These are phyloP conservation scores for Fusarium beomiforme DNA, from an alignment of 2,329 filamentous ascomycete species.

Conservation along the genomic window DNA sequence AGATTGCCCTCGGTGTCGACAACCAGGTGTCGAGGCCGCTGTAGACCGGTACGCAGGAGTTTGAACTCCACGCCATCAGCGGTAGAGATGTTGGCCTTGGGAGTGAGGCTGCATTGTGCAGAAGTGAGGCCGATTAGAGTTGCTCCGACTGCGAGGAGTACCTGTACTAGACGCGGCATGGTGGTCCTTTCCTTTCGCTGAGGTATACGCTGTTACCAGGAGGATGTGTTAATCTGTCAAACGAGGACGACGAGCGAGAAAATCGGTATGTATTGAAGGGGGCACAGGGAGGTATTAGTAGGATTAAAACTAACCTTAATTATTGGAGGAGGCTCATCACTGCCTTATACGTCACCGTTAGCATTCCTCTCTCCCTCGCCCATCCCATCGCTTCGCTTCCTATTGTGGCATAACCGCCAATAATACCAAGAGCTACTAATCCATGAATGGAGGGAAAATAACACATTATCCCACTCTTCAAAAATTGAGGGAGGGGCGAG, in stretches of 20 bases:
- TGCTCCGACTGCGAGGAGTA: background rate
- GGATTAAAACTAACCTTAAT: no score
- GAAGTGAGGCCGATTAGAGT: background rate
- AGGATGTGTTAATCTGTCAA: accelerated
- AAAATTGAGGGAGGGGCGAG: background rate
- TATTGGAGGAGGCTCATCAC: background rate
- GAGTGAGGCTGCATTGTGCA: background rate
- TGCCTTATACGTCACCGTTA: background rate
- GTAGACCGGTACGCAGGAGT: background rate
- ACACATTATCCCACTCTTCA: background rate
- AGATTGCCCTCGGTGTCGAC: conserved; percentile 6
- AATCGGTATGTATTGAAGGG: background rate
- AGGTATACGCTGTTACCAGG: background rate
- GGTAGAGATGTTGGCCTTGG: background rate
- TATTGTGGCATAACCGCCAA: no score
- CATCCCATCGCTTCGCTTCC: no score
- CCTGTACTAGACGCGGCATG: conserved; percentile 1
- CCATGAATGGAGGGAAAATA: background rate
- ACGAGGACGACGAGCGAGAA: no score
- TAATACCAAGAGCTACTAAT: no score
- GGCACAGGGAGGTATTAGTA: no score
- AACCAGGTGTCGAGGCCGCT: conserved; percentile 5
- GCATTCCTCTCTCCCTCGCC: background rate
- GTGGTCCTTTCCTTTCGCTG: background rate
- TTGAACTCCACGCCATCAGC: conserved; percentile 3